Conservation (phyloP, 169 alveolate species). For the Plasmodium berghei region DNA sequence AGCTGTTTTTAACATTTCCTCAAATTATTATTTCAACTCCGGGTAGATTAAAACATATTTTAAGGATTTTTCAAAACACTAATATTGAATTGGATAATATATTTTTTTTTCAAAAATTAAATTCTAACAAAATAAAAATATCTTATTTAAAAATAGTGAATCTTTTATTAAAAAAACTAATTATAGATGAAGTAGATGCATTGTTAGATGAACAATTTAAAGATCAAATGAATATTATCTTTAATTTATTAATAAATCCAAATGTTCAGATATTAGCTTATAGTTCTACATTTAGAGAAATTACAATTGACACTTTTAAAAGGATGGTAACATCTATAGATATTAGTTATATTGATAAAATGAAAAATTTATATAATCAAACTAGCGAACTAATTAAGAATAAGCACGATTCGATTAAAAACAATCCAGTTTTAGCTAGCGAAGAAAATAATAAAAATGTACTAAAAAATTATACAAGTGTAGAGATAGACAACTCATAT, state of each 20-base stretch:
- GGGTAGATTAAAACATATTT: conserved; percentile 61
- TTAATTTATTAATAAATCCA: conserved; percentile 13
- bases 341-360: conserved; percentile 1
- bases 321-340: not conserved
- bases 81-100: not conserved
- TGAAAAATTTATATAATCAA: not conserved
- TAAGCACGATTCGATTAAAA: too few species aligned
- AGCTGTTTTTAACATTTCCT: conserved; percentile 16
- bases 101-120: not conserved
- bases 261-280: conserved; percentile 26
- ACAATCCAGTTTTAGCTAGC: too few species aligned
- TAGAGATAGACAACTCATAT: too few species aligned
- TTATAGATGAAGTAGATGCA: conserved; percentile 63
- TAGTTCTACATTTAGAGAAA: conserved; percentile 35
- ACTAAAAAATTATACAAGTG: too few species aligned
- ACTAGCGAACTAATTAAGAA: too few species aligned
- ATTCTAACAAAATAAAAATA: not conserved
- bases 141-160: conserved; percentile 10
- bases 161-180: conserved; percentile 9
- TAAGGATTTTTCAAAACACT: not conserved
- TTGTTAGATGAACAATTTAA: conserved; percentile 44
- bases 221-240: conserved; percentile 24
- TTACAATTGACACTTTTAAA: not conserved
- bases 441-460: too few species aligned
- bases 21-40: conserved; percentile 58